A percentile compares a stretch with the other conserved stretches of the same genome.
Evolutionary conservation across 2,329 filamentous ascomycete species (phyloP).

Genomic region (Aspergillus ochraceus): DNA sequence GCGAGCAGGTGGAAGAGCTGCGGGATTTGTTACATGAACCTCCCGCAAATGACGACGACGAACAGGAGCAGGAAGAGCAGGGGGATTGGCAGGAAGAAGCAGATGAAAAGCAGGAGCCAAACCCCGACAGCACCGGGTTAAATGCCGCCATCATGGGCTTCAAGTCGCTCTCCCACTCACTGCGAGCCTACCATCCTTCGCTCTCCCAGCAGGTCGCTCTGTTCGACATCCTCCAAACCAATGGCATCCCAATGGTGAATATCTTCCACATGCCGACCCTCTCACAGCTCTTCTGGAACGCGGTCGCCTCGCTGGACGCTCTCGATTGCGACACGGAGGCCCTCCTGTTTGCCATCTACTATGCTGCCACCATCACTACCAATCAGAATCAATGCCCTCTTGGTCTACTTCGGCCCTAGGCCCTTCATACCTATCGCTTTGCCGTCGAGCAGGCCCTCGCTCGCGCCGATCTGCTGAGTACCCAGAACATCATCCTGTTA

Average conservation of each 20-base stretch:
- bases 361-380: slow-evolving; percentile 55
- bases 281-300: slow-evolving; percentile 47
- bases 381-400: slow-evolving; percentile 50
- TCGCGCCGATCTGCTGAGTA: slow-evolving; percentile 58
- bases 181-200: slow-evolving; percentile 53
- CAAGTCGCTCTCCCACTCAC: slow-evolving; percentile 52
- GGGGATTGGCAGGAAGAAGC: slow-evolving; percentile 35
- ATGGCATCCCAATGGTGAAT: slow-evolving; percentile 56
- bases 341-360: slow-evolving; percentile 61
- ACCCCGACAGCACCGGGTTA: slow-evolving; percentile 47
- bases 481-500: slow-evolving; percentile 56
- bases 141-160: slow-evolving; percentile 40
- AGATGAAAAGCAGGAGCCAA: slow-evolving; percentile 27
- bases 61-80: slow-evolving; percentile 50
- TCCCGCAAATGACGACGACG: slow-evolving; percentile 14
- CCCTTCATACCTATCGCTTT: slow-evolving; percentile 56
- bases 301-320: slow-evolving; percentile 47
- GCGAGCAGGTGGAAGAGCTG: slow-evolving; percentile 61
- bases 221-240: slow-evolving; percentile 16
- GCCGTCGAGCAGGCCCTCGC: slow-evolving; percentile 60
- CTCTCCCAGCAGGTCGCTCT: slow-evolving; percentile 15
- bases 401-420: slow-evolving; percentile 45
- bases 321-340: slow-evolving; percentile 54
- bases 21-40: slow-evolving; percentile 55
- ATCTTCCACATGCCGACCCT: slow-evolving; percentile 56